Conservation (phyloP, 306 rosid species). For the Sophora flavescens region DNA sequence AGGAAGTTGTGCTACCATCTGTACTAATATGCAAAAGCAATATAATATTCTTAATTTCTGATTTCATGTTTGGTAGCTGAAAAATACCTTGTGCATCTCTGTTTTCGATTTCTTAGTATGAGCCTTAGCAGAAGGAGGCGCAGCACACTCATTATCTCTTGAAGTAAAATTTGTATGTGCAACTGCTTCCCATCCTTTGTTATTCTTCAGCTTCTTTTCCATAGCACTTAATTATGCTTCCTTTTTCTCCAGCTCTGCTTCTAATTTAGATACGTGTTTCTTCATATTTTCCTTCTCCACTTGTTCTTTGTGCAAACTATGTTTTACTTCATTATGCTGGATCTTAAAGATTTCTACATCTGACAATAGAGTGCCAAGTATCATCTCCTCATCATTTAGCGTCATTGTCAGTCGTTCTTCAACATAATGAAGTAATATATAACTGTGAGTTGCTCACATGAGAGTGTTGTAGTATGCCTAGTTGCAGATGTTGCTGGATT, state of each 20-base stretch:
- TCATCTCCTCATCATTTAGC: slow-evolving; percentile 49
- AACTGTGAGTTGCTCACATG: too few relatives aligned
- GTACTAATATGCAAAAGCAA: slow-evolving; percentile 12
- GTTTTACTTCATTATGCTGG: slow-evolving; percentile 60
- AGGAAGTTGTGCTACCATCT: slow-evolving; percentile 10
- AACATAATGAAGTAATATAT: too few relatives aligned
- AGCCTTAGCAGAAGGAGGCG: slow-evolving; percentile 39
- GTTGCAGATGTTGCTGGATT: too few relatives aligned
- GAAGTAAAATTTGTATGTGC: slow-evolving; percentile 44
- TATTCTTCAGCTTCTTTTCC: slow-evolving; percentile 66
- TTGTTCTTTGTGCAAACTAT: slow-evolving; percentile 57
- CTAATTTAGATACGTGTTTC: slow-evolving; percentile 66
- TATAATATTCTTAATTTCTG: slow-evolving; percentile 18
- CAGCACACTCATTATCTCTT: slow-evolving; percentile 44
- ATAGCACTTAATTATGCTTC: slow-evolving; percentile 53
- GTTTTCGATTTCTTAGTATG: slow-evolving; percentile 50
- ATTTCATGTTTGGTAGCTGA: slow-evolving; percentile 28
- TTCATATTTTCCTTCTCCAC: slow-evolving; percentile 67
- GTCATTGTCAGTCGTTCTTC: too few relatives aligned
- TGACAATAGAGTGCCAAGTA: slow-evolving; percentile 53
- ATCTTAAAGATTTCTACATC: slow-evolving; percentile 64
- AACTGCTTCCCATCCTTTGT: slow-evolving; percentile 55
- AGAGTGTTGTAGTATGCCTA: too few relatives aligned
- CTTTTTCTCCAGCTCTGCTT: slow-evolving; percentile 71
- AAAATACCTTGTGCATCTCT: slow-evolving; percentile 59